Base-by-base conservation (phyloP, 495 filamentous ascomycete species). In the Aspergillus sclerotioniger region DNA sequence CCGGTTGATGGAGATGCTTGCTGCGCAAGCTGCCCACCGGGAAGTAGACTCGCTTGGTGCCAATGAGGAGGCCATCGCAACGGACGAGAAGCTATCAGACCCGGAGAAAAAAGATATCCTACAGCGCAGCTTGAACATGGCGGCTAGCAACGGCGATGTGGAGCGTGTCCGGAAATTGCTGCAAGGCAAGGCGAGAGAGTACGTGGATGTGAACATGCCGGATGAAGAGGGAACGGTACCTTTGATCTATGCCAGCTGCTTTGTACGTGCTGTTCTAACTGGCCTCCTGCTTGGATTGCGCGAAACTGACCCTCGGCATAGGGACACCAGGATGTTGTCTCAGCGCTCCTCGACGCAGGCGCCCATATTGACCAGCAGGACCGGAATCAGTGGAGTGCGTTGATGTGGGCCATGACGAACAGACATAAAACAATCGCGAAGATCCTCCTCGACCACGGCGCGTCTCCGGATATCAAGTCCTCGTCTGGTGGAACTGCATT, bases 351-450 rank as follows among this genome's bases (percentile, higher is more conserved):
- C 32, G 83, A 91, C 50, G 90, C 89, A 7, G 91, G 94, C 5
- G 94, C 90, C n/a, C 83, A 91, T 59, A 90, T 97, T 28, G 91
- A 99, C 71, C 85, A 88, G 66, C 94, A 97, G 73, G 94, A 99
- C 68, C 86, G 88, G 50, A 96, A 98, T 68, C 86, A 93, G 60
- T 99, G 94, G 94, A 99, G 91, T 69, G 87, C 94, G 16, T 76
- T 99, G 63, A 99, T 98, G 94, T 99, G 94, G 94, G 94, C 94
- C 31, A 98, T 97, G 91, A 98, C 94, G 39, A 99, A 98, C 68
- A 80, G 92, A 60, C 94, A 99, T 69, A 97, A 97, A 71, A 86
- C 85, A 29, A 98, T 99, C 63, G 91, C 91, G 20, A 97, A 97
- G 66, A 77, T 90, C 15, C 74, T 99, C 19, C 80, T 99, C 31